A percentile compares a stretch with the other conserved stretches of the same genome.
These are phyloP conservation scores for Strobilomyces dryophilus DNA, from an alignment of 768 basidiomycete genomes.

Conservation along the genomic window DNA sequence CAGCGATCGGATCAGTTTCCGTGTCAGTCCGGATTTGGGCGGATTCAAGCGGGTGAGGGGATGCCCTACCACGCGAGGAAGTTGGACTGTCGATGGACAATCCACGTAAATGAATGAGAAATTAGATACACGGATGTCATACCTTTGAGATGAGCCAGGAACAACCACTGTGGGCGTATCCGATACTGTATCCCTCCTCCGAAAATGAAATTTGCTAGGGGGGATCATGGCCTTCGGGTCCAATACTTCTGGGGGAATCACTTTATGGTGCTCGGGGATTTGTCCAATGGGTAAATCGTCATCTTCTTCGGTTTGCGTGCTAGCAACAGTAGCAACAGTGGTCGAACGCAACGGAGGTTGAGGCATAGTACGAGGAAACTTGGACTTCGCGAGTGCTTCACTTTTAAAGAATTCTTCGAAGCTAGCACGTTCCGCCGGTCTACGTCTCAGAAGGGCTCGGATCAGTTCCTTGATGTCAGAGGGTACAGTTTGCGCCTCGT, in stretches of 20 bases:
- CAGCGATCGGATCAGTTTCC: slow-evolving; percentile 6
- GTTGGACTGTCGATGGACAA: slow-evolving; percentile 7
- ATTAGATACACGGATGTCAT: neutral
- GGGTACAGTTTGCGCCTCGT: slow-evolving; percentile 59
- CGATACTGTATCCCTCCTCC: slow-evolving; percentile 31
- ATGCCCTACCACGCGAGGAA: slow-evolving; percentile 17
- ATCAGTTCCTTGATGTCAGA: slow-evolving; percentile 87
- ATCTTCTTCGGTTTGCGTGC: slow-evolving; percentile 28
- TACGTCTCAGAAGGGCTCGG: slow-evolving; percentile 74
- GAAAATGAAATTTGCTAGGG: slow-evolving; percentile 75
- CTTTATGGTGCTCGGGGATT: slow-evolving; percentile 69
- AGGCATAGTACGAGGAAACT: slow-evolving; percentile 56
- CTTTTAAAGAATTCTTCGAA: slow-evolving; percentile 94
- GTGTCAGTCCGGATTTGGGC: slow-evolving; percentile 12
- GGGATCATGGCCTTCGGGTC: slow-evolving; percentile 80
- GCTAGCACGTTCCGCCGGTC: slow-evolving; percentile 77
- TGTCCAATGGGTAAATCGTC: slow-evolving; percentile 32
- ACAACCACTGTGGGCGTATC: slow-evolving; percentile 1
- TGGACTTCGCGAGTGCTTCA: slow-evolving; percentile 69
- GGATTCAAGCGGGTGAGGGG: slow-evolving; percentile 7
- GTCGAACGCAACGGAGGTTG: slow-evolving; percentile 12
- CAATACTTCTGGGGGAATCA: slow-evolving; percentile 76
- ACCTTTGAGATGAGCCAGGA: slow-evolving; percentile 20
- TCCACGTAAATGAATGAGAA: neutral
- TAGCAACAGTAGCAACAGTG: slow-evolving; percentile 8